Conservation (phyloP, 1,284 basidiomycete species). For the Marasmius fiardii region DNA sequence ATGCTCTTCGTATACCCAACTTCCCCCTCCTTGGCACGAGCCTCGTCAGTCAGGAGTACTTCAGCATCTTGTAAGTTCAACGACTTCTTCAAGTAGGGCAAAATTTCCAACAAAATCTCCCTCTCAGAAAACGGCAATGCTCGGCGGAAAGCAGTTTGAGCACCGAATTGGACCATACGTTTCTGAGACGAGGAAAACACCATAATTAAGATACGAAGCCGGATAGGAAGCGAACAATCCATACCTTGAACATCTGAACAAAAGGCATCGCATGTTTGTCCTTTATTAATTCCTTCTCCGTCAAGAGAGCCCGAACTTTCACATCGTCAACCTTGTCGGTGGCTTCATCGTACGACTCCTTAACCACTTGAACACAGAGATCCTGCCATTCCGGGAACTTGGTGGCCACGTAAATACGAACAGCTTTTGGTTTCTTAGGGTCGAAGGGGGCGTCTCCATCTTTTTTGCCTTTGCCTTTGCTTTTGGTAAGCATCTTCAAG, state of each 20-base stretch:
- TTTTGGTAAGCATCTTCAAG: slow-evolving; percentile 73
- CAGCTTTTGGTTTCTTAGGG: slow-evolving; percentile 81
- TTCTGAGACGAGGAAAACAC: slow-evolving; percentile 49
- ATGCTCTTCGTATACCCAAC: slow-evolving; percentile 63
- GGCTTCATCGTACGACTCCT: slow-evolving; percentile 62
- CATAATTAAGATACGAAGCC: not conserved
- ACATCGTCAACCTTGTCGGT: slow-evolving; percentile 80
- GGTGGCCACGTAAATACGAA: slow-evolving; percentile 88
- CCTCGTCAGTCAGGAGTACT: slow-evolving; percentile 72
- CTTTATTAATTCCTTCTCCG: slow-evolving; percentile 83
- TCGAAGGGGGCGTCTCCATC: slow-evolving; percentile 56
- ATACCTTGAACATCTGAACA: slow-evolving; percentile 87
- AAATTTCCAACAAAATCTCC: slow-evolving; percentile 69
- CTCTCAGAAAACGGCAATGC: slow-evolving; percentile 85
- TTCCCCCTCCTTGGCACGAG: slow-evolving; percentile 48
- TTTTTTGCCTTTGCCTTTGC: slow-evolving; percentile 48
- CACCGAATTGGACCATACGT: slow-evolving; percentile 80
- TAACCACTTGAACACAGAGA: slow-evolving; percentile 73
- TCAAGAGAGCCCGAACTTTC: slow-evolving; percentile 71
- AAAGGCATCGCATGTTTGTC: slow-evolving; percentile 98
- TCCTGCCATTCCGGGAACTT: slow-evolving; percentile 95
- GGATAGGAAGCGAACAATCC: slow-evolving; percentile 14
- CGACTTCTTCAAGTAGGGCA: slow-evolving; percentile 84
- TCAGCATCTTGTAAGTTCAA: slow-evolving; percentile 75
- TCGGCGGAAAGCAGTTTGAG: slow-evolving; percentile 83